Base-by-base conservation (phyloP, 257 asterid species). In the Plantago elongata region DNA sequence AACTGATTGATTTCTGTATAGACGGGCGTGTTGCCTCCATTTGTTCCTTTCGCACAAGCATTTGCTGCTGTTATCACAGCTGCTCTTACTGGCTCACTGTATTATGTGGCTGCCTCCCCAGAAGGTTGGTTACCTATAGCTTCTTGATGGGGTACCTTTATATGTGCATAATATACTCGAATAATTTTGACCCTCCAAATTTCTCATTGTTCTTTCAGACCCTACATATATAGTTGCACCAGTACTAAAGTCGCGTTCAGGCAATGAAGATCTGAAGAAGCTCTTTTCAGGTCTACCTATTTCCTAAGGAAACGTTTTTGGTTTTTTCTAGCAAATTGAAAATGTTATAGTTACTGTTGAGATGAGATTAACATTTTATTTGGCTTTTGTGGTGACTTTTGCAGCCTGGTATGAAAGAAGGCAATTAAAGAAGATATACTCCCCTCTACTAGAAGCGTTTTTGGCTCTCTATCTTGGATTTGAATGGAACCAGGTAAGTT, bases 351-450 rank as follows among this genome's bases (percentile, higher is more conserved):
- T 29, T 34, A 7, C 8, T 11, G 13, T 30, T 34, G 13, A 30
- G 47, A 38, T 34, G 13, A 30, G 47, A 38, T 3, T 45, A 9
- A 3, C 37, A 2, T 22, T 34, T 8, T 49, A n/a, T 49, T 49
- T 9, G 54, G 15, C 2, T 49, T 15, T 49, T 49, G 9, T n/a
- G 17, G 7, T 57, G 17, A 14, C 30, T 60, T 42, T 64, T 66
- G 74, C 91, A 92, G 99, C 99, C 51, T 89, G 99, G 98, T 83
- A 86, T 3, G 91, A 89, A 72, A 83, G 89, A 71, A 78, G 97
- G 71, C 95, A 92, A 68, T 81, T 88, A 95, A 92, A 92, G 63
- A 92, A 89, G 91, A 92, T 89, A 61, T 92, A 89, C 70, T 92
- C 99, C 61, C 96, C 97, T 14, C 67, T 92, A 27, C 84, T 92